Base-by-base conservation (phyloP, 345 rosid genomes). In the Cardamine chenopodiifolia region DNA sequence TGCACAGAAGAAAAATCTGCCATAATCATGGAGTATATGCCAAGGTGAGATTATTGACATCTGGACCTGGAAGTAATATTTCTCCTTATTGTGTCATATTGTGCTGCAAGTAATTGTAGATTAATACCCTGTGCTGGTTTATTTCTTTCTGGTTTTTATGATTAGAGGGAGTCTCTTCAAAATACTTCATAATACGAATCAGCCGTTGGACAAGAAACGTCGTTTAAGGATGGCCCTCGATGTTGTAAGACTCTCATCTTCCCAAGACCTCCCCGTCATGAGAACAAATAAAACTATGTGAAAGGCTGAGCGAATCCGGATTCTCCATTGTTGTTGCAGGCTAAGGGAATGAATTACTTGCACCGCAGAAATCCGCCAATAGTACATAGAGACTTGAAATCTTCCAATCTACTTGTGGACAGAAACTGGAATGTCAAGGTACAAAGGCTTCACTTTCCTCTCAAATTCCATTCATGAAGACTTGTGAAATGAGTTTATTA, bases 351-450 rank as follows among this genome's bases (percentile, higher is more conserved):
- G 97, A 89, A 94, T 74, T 94, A 94, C 81, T 84, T 91, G 78
- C 98, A 94, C 75, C 91, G 71, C 55, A 85, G 98, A 71, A 88
- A 86, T 76, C 98, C 95, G 12, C 91, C 96, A 13, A 94, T 89
- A 56, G 88, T 94, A 37, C 98, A 94, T 61, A 82, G 96, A 58
- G 97, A 94, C 81, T 81, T 94, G 22, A 94, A 89, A 78, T 91
- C 98, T 25, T 91, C 98, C 32, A 94, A 94, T 83, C 86, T 94
- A 35, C 91, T 94, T 2, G 97, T 94, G 39, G 93, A 91, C 66
- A 87, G 72, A 74, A 91, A 89, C 85, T 89, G 97, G 98, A 86
- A 83, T 9, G 97, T 94, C 34, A 91, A 94, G 91, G 97, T 94
- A 83, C 47, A 48, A 10, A 18, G 18, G 11, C 39, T 68, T 60